Conservation (phyloP, 169 alveolate genomes). For the Cyclospora cayetanensis region DNA sequence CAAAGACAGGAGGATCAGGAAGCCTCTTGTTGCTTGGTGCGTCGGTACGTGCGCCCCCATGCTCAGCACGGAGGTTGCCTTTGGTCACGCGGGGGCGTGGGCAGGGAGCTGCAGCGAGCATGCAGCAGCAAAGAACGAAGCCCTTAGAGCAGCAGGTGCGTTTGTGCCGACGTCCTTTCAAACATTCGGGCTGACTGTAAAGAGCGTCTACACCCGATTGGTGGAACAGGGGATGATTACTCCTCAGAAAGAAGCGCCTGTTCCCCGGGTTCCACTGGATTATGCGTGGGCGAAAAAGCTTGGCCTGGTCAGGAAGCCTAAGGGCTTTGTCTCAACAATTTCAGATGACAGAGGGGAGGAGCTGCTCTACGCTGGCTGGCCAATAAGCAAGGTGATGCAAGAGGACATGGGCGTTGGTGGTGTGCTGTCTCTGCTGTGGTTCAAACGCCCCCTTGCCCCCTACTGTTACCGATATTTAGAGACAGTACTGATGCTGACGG, state of each 20-base stretch:
- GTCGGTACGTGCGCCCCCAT: conserved; percentile 76
- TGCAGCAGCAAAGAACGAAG: conserved; percentile 61
- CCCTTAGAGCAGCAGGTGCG: conserved; percentile 53
- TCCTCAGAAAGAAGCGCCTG: not conserved
- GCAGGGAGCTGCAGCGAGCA: conserved; percentile 54
- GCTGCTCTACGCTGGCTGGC: conserved; percentile 41
- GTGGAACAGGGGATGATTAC: conserved; percentile 42
- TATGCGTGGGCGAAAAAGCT: conserved; percentile 79
- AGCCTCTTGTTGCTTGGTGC: conserved; percentile 79
- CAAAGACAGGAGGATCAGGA: conserved; percentile 74
- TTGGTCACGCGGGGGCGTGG: conserved; percentile 73
- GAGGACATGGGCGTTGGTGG: conserved; percentile 76
- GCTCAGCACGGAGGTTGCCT: conserved; percentile 59
- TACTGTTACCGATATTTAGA: conserved; percentile 74
- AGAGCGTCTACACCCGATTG: conserved; percentile 16
- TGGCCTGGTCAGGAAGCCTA: conserved; percentile 76
- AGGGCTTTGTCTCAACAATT: conserved; percentile 74
- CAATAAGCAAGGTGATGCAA: conserved; percentile 31
- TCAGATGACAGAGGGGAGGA: conserved; percentile 78
- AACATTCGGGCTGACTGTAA: conserved; percentile 66
- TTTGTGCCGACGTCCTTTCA: conserved; percentile 75
- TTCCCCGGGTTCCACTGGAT: conserved; percentile 74
- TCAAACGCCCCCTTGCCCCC: conserved; percentile 74
- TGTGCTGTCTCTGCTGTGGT: conserved; percentile 77
- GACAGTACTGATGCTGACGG: conserved; percentile 76